phyloP scores from a whole-genome alignment of 192 early-diverging fungal genomes.

The Martensiomyces pterosporus region DNA sequence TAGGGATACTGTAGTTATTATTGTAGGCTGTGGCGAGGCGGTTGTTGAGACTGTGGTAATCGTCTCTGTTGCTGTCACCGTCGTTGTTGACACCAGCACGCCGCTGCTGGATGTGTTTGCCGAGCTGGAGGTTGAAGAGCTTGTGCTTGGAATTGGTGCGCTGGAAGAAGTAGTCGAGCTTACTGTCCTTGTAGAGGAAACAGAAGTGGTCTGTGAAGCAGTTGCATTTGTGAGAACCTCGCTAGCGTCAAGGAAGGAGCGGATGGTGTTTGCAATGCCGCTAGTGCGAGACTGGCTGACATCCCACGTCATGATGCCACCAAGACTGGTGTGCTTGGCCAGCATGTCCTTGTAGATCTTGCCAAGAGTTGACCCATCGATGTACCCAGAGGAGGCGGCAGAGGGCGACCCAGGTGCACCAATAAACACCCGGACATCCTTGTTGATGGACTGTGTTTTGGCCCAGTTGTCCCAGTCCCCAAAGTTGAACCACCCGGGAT shows the following conservation, averaged over 20 bases:
- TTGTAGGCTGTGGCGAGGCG: slow-evolving; percentile 7
- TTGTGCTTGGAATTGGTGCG: too few relatives aligned
- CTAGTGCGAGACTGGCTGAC: slow-evolving; percentile 21
- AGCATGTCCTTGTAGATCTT: slow-evolving; percentile 22
- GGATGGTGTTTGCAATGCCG: neutral
- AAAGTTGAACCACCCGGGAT: slow-evolving; percentile 30
- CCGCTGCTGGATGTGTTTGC: neutral
- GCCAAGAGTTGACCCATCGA: slow-evolving; percentile 11
- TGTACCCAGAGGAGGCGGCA: slow-evolving; percentile 39
- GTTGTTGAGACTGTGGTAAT: slow-evolving; percentile 35
- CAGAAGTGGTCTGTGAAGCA: too few relatives aligned
- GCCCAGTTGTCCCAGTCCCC: slow-evolving; percentile 53
- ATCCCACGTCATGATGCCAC: slow-evolving; percentile 57
- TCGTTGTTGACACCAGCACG: slow-evolving; percentile 2
- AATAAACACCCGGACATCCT: slow-evolving; percentile 37
- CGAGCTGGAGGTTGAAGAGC: too few relatives aligned
- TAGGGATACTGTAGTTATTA: slow-evolving; percentile 12
- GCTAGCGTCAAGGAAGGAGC: neutral
- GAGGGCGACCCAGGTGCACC: slow-evolving; percentile 41
- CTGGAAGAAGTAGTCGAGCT: too few relatives aligned
- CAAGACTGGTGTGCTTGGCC: slow-evolving; percentile 31
- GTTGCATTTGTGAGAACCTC: too few relatives aligned
- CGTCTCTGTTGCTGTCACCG: slow-evolving; percentile 19
- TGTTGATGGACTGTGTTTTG: slow-evolving; percentile 32
- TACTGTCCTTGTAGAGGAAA: too few relatives aligned